These are phyloP conservation scores for Euptelea pleiosperma DNA, from an alignment of 164 flowering plant species.

Conservation along the genomic window DNA sequence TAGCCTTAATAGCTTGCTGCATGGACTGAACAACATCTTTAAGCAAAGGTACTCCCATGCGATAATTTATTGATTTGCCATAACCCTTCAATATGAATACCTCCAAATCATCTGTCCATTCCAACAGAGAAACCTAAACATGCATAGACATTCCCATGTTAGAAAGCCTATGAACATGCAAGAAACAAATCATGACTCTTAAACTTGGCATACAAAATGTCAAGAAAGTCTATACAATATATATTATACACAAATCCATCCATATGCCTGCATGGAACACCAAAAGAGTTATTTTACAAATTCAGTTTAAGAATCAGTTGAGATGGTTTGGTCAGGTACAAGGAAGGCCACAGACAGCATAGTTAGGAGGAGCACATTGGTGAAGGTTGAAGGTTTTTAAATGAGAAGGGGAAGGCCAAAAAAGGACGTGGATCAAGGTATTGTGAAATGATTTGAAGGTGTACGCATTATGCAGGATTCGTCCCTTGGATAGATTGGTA, in stretches of 20 bases:
- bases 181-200: no score
- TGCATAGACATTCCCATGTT: slow-evolving; percentile 5
- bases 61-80: slow-evolving; percentile 82
- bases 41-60: slow-evolving; percentile 90
- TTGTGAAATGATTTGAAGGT: background rate
- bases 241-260: no score
- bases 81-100: slow-evolving; percentile 81
- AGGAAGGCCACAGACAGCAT: no score
- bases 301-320: no score
- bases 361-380: no score
- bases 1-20: slow-evolving; percentile 80
- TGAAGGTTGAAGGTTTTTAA: background rate
- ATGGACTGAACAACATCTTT: slow-evolving; percentile 76
- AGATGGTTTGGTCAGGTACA: no score
- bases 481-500: background rate
- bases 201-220: no score
- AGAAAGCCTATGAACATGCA: slow-evolving; percentile 7
- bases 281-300: no score
- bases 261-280: no score
- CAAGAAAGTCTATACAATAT: no score
- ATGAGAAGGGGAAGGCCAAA: background rate
- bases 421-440: background rate
- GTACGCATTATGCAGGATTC: no score
- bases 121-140: slow-evolving; percentile 66
- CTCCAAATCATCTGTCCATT: slow-evolving; percentile 97